Evolutionary conservation across 176 grass and related monocot genomes (phyloP).

Genomic region (Carex pumila): DNA sequence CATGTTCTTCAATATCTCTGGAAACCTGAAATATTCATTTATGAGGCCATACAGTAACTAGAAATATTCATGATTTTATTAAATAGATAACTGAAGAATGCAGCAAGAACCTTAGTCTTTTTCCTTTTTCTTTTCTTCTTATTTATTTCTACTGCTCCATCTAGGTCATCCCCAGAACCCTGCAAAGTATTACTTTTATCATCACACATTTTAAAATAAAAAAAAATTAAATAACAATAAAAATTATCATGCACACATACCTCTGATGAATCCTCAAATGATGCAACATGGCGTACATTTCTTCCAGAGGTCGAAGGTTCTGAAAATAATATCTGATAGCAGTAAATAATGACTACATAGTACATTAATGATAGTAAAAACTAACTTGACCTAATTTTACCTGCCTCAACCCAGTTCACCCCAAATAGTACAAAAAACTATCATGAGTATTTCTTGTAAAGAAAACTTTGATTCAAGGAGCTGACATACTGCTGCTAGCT

Average conservation of each 20-base stretch:
- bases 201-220: not conserved
- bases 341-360: not conserved
- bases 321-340: conserved; percentile 19
- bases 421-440: not conserved
- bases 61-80: not conserved
- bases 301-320: conserved; percentile 50
- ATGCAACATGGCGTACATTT: conserved; percentile 63
- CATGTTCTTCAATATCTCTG: conserved; percentile 27
- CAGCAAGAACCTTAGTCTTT: conserved; percentile 17
- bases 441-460: not conserved
- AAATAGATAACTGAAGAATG: not conserved
- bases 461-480: not conserved
- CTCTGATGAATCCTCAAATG: conserved; percentile 65
- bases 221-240: not conserved
- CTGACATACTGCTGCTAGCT: conserved; percentile 48
- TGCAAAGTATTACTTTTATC: conserved; percentile 14
- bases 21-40: conserved; percentile 26
- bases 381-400: not conserved
- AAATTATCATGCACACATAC: conserved; percentile 24
- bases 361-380: not conserved
- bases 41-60: not conserved
- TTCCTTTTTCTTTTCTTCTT: conserved; percentile 42
- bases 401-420: not conserved
- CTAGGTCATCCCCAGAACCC: conserved; percentile 34
- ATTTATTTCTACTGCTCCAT: conserved; percentile 27